Evolutionary conservation across 2,329 filamentous ascomycete genomes (phyloP).

Genomic region (Boeremia exigua): DNA sequence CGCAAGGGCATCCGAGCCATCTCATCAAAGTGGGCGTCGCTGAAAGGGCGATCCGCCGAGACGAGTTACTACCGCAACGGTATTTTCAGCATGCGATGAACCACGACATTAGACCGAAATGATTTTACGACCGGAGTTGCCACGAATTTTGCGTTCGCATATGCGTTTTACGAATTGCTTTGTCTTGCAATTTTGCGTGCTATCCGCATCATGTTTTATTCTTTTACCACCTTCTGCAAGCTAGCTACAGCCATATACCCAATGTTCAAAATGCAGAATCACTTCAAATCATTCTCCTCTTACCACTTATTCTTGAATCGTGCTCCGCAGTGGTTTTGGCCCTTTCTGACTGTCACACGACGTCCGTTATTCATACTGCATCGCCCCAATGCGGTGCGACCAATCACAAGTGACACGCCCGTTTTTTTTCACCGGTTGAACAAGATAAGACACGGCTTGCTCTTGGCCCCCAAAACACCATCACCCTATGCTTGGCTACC

Average conservation of each 20-base stretch:
- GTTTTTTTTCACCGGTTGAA: no score
- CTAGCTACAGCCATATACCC: conserved; percentile 5
- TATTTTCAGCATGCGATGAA: conserved; percentile 13
- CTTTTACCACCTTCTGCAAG: not conserved
- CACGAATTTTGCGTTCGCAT: not conserved
- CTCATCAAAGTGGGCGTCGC: conserved; percentile 27
- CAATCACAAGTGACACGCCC: no score
- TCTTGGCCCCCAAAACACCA: no score
- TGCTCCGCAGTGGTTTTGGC: not conserved
- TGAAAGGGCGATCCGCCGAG: conserved; percentile 23
- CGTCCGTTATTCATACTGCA: no score
- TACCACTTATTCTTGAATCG: not conserved
- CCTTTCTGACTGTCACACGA: no score
- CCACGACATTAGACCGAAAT: not conserved
- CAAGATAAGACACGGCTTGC: no score
- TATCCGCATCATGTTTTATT: not conserved
- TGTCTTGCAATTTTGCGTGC: not conserved
- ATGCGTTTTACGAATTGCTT: not conserved
- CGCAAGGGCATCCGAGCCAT: conserved; percentile 34
- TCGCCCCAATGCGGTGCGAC: no score
- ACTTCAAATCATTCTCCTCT: not conserved
- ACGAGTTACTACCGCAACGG: conserved; percentile 9
- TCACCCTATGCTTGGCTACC: no score
- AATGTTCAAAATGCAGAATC: not conserved
- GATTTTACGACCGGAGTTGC: not conserved